phyloP scores from a whole-genome alignment of 352 stramenopile species.

The Phytopythium aichiense region DNA sequence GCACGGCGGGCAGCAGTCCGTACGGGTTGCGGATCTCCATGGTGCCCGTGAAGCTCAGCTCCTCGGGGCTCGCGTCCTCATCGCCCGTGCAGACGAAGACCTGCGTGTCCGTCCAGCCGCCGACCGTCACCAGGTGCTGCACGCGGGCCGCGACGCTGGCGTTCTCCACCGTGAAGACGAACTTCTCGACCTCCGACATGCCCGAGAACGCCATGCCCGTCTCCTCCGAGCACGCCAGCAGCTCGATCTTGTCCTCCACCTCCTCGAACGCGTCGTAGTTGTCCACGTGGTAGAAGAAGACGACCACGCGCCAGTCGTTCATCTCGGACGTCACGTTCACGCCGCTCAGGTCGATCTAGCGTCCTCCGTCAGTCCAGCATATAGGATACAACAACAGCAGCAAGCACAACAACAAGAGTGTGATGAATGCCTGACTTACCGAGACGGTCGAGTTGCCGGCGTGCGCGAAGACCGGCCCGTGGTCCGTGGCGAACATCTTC shows the following conservation, averaged over 20 bases:
- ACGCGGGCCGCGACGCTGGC: constrained; percentile 39
- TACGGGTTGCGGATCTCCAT: constrained; percentile 85
- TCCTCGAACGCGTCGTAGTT: constrained; percentile 54
- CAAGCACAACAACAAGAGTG: background rate
- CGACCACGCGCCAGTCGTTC: constrained; percentile 65
- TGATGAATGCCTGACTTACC: constrained; percentile 16
- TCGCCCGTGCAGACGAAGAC: constrained; percentile 73
- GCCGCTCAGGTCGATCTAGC: constrained; percentile 56
- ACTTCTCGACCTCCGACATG: constrained; percentile 62
- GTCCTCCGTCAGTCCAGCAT: background rate
- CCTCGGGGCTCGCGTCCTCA: constrained; percentile 34
- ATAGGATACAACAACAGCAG: background rate
- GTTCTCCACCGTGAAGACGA: constrained; percentile 62
- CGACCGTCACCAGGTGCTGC: constrained; percentile 52
- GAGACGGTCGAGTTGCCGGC: constrained; percentile 60
- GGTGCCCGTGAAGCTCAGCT: constrained; percentile 54
- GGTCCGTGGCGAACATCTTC: constrained; percentile 80
- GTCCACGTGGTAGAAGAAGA: constrained; percentile 84
- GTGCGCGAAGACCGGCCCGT: constrained; percentile 62
- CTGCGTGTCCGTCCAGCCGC: constrained; percentile 79
- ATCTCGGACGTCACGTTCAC: constrained; percentile 69
- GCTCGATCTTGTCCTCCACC: constrained; percentile 66
- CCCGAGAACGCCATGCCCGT: constrained; percentile 42
- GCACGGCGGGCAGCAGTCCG: constrained; percentile 65
- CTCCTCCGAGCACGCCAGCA: constrained; percentile 60